Percentiles rank a stretch among this genome's conserved stretches.
Conservation (phyloP, 352 stramenopile genomes). For the Pythium apleroticum region DNA sequence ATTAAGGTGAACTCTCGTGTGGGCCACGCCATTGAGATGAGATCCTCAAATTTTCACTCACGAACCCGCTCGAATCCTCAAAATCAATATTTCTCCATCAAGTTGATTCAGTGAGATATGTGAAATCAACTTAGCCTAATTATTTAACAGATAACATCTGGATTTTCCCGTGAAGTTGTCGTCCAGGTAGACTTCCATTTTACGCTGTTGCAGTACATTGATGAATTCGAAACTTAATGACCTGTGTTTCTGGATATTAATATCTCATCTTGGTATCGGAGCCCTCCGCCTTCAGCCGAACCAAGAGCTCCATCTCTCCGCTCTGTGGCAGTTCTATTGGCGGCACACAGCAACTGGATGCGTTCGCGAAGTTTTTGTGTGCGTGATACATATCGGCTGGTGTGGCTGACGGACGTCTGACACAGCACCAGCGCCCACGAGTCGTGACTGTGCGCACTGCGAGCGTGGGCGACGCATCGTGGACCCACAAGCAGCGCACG, state of each 20-base stretch:
- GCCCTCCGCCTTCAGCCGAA: background rate
- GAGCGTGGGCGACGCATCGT: too few relatives aligned
- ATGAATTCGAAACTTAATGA: background rate
- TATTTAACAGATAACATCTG: too few relatives aligned
- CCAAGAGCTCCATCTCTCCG: background rate
- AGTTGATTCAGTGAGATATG: too few relatives aligned
- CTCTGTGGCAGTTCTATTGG: background rate
- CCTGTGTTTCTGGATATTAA: background rate
- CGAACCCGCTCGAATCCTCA: background rate
- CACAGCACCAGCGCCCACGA: background rate
- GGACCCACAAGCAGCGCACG: too few relatives aligned
- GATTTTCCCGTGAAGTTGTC: too few relatives aligned
- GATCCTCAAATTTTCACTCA: background rate
- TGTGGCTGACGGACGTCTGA: background rate
- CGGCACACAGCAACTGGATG: background rate
- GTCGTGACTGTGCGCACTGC: too few relatives aligned
- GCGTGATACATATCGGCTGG: background rate
- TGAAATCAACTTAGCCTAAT: too few relatives aligned
- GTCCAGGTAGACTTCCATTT: too few relatives aligned
- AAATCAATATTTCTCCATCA: background rate
- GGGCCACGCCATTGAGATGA: slow-evolving; percentile 3
- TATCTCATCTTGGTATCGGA: background rate
- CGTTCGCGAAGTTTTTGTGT: slow-evolving; percentile 2
- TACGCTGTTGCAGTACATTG: background rate
- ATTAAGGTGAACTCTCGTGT: background rate